phyloP scores from a whole-genome alignment of 139 green algal species.

The Dunaliella primolecta region DNA sequence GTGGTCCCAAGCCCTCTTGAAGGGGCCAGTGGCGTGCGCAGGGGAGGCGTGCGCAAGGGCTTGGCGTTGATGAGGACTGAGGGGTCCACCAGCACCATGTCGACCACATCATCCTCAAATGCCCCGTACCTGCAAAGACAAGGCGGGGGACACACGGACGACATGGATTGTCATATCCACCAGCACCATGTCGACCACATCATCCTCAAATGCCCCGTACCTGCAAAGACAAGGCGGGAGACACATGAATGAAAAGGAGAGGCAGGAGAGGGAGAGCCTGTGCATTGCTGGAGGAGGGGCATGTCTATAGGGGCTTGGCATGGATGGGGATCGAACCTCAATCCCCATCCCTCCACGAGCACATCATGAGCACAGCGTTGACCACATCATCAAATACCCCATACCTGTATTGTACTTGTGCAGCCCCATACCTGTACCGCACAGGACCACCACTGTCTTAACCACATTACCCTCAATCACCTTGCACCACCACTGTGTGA shows the following conservation, averaged over 20 bases:
- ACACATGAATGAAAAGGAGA: background rate
- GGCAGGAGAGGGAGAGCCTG: background rate
- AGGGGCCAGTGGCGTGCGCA: background rate
- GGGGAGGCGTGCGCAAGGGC: background rate
- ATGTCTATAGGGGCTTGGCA: background rate
- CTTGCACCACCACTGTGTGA: background rate
- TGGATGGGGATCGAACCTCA: background rate
- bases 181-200: conserved; percentile 47
- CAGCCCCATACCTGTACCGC: background rate
- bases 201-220: conserved; percentile 40
- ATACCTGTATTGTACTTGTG: conserved; percentile 23
- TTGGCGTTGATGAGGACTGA: conserved; percentile 30
- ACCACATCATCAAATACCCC: conserved; percentile 42
- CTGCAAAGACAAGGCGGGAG: conserved; percentile 5
- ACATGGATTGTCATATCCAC: conserved; percentile 18
- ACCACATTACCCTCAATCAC: background rate
- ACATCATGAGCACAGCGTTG: conserved; percentile 40
- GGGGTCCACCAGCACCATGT: conserved; percentile 48
- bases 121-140: conserved; percentile 27
- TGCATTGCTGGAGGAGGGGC: background rate
- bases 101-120: conserved; percentile 43
- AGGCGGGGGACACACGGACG: background rate
- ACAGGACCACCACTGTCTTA: too few relatives aligned
- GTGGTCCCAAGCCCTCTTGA: too few relatives aligned
- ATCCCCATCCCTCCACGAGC: background rate